A percentile compares a stretch with the other conserved stretches of the same genome.
phyloP scores from a whole-genome alignment of 106 monocot genomes.

The Dendrobium catenatum region DNA sequence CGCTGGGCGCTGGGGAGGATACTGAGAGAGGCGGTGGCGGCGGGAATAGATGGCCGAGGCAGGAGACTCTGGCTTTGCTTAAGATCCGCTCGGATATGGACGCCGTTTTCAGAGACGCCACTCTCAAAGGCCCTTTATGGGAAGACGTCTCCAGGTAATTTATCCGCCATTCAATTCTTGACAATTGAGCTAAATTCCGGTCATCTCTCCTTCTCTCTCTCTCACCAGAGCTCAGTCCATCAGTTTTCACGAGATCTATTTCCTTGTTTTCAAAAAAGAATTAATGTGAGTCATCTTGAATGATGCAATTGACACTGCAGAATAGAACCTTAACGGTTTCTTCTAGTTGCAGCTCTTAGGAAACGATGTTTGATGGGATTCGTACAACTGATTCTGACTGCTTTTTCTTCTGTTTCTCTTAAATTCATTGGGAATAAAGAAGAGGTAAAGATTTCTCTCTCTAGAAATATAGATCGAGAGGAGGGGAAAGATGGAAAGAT shows the following conservation, averaged over 20 bases:
- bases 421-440: not conserved
- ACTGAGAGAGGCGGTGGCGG: slow-evolving; percentile 9
- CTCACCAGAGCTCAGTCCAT: not conserved
- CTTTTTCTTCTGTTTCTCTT: not conserved
- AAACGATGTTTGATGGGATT: slow-evolving; percentile 1
- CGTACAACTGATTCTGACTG: not conserved
- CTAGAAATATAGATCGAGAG: not conserved
- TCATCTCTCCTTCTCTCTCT: not conserved
- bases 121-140: slow-evolving; percentile 67
- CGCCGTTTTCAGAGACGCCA: slow-evolving; percentile 63
- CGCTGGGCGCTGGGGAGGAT: slow-evolving; percentile 22
- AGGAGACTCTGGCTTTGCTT: slow-evolving; percentile 61
- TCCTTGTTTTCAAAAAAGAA: not conserved
- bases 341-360: not conserved
- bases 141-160: slow-evolving; percentile 71
- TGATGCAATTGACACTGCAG: not conserved
- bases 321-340: not conserved
- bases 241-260: not conserved
- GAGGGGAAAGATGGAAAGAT: not conserved
- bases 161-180: not conserved
- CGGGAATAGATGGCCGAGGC: slow-evolving; percentile 63
- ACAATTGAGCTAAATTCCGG: no score
- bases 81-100: slow-evolving; percentile 86
- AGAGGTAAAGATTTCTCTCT: not conserved
- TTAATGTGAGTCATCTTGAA: not conserved